Percentiles rank a stretch among this genome's conserved stretches.
Conservation (phyloP, 2,329 filamentous ascomycete species). For the Macrophomina pseudophaseolina region DNA sequence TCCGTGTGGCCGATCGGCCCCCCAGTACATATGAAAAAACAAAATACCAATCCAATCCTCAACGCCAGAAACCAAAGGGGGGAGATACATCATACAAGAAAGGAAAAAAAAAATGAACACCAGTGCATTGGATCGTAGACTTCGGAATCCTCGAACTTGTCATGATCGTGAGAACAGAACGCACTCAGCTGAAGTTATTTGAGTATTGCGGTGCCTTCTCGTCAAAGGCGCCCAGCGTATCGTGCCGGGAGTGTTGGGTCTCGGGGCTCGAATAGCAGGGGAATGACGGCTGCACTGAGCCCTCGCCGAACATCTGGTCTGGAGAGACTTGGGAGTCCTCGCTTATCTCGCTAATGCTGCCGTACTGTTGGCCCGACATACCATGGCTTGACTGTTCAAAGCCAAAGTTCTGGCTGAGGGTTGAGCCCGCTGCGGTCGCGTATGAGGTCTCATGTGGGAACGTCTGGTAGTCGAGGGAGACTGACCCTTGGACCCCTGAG, state of each 20-base stretch:
- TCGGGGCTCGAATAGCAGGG: constrained; percentile 12
- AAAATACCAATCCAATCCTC: not conserved
- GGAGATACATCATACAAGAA: constrained; percentile 8
- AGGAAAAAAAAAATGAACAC: not conserved
- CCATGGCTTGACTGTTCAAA: constrained; percentile 20
- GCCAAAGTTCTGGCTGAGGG: constrained; percentile 19
- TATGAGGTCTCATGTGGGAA: constrained; percentile 17
- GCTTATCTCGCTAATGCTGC: constrained; percentile 21
- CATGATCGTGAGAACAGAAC: not conserved
- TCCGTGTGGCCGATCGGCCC: constrained; percentile 8
- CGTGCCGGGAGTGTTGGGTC: constrained; percentile 21
- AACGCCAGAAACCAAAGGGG: not conserved
- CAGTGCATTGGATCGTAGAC: not conserved
- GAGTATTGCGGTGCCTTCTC: constrained; percentile 23
- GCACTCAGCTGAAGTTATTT: constrained; percentile 22
- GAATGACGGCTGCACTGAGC: not conserved
- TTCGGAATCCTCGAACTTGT: constrained; percentile 2
- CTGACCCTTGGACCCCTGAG: constrained; percentile 11
- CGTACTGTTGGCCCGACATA: constrained; percentile 12
- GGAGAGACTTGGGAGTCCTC: constrained; percentile 21
- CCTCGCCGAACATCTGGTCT: constrained; percentile 10
- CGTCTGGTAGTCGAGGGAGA: constrained; percentile 19
- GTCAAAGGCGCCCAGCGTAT: constrained; percentile 22
- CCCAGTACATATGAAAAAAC: not conserved
- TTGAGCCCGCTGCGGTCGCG: constrained; percentile 8